Evolutionary conservation across 2,329 filamentous ascomycete species (phyloP), one percentile per base, ranked within the genome.

Genomic region (Albifimbria verrucaria): DNA sequence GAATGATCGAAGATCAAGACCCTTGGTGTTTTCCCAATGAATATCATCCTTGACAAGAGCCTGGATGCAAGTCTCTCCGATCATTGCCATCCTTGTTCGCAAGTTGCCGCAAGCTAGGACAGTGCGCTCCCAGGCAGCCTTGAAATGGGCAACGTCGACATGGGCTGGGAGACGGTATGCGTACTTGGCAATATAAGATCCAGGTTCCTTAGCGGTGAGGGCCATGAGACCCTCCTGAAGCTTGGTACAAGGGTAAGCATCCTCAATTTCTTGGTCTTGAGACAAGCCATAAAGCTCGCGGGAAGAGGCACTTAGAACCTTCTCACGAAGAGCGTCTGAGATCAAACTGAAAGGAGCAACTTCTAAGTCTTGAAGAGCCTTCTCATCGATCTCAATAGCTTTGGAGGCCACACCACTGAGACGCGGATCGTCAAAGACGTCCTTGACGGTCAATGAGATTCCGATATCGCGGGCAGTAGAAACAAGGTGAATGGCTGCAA

Each of bases 401-500:
- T 47, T 47, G 7, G 44, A 21, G 17, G 44, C 44, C 20, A 47
- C 23, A 7, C 48, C 28, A 1, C 36, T 47, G n/a, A 61, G 49
- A 7, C 54, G 45, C 4, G 59, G 58, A 24, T 59, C 54, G 15
- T 52, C 48, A 15, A 62, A 61, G 18, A 62, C 50, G 4, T 57
- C 55, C 10, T 53, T 54, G 15, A 58, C 52, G 1, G 52, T 53
- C 7, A 61, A n/a, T 2, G 15, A 9, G 6, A 59, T 41, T 3
- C 55, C 52, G 2, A n/a, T 18, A 15, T 46, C 25, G n/a, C 57
- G 54, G 17, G 54, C 51, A 6, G 43, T 15, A 9, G 52, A 43
- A 9, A 51, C 56, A 2, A 61, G 32, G 3, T 55, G 50, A 23
- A 67, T 67, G 1, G 64, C 63, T 0, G 53, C 52, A 17, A 67